A percentile compares a stretch with the other conserved stretches of the same genome.
phyloP scores from a whole-genome alignment of 768 basidiomycete genomes.

The Hirschioporus abietinus region DNA sequence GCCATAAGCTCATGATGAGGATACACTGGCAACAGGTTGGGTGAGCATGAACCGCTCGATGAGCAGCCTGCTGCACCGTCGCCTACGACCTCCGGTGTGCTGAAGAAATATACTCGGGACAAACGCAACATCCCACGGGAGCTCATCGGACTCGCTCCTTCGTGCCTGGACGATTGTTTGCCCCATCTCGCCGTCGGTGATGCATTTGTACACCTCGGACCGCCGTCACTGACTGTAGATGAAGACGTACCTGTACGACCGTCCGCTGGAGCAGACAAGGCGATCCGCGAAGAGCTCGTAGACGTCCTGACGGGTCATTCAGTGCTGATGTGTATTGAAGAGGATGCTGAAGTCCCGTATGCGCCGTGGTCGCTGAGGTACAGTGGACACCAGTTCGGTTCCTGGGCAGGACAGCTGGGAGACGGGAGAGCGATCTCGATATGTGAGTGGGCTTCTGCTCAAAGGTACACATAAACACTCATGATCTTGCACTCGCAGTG shows the following conservation, averaged over 20 bases:
- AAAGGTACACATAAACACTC: background rate
- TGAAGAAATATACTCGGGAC: constrained; percentile 45
- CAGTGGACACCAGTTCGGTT: constrained; percentile 86
- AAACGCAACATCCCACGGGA: constrained; percentile 46
- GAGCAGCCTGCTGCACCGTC: constrained; percentile 21
- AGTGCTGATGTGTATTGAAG: constrained; percentile 46
- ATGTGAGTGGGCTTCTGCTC: constrained; percentile 31
- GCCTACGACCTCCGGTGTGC: constrained; percentile 19
- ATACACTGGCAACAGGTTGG: constrained; percentile 34
- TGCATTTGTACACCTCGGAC: constrained; percentile 61
- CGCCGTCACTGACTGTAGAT: constrained; percentile 39
- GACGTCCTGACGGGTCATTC: constrained; percentile 79
- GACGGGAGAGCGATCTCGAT: constrained; percentile 95
- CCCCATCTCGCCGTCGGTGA: constrained; percentile 88
- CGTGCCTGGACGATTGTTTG: constrained; percentile 66
- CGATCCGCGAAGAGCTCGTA: constrained; percentile 63
- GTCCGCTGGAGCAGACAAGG: constrained; percentile 27
- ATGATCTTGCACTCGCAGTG: constrained; percentile 35
- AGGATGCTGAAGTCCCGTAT: constrained; percentile 35
- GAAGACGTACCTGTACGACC: constrained; percentile 24
- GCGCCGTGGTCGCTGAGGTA: constrained; percentile 88
- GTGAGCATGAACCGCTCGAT: constrained; percentile 53
- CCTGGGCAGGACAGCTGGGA: constrained; percentile 91
- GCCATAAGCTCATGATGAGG: too few relatives aligned
- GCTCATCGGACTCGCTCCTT: constrained; percentile 70